These are phyloP conservation scores for Fraxinus quadrangulata DNA, from an alignment of 257 asterid species.

Conservation along the genomic window DNA sequence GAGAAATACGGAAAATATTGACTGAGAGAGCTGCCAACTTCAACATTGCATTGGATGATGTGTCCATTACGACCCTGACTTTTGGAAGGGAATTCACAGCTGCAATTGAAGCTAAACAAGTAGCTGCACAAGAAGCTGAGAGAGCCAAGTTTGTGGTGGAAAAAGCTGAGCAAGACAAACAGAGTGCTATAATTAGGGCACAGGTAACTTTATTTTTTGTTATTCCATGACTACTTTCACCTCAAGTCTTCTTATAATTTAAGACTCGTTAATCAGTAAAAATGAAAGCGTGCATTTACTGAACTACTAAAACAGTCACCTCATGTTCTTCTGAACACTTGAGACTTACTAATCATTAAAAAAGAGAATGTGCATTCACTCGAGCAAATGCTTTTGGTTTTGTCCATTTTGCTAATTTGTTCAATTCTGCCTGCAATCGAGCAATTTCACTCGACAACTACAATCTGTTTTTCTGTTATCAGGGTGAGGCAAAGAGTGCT, in stretches of 20 bases:
- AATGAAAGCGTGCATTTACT: neutral
- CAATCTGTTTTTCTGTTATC: constrained; percentile 21
- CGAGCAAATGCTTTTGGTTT: neutral
- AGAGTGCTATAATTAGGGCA: constrained; percentile 32
- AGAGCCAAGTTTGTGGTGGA: constrained; percentile 41
- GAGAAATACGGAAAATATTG: constrained; percentile 32
- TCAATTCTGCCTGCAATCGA: neutral
- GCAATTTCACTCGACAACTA: neutral
- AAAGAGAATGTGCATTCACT: neutral
- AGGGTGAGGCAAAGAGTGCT: constrained; percentile 70
- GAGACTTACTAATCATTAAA: neutral
- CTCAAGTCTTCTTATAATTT: neutral
- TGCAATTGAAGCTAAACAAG: constrained; percentile 43
- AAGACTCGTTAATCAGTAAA: neutral
- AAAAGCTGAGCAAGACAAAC: constrained; percentile 37
- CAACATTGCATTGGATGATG: constrained; percentile 38
- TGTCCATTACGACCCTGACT: constrained; percentile 31
- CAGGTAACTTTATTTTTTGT: constrained; percentile 13
- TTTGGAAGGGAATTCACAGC: constrained; percentile 37
- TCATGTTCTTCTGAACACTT: neutral
- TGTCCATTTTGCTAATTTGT: neutral
- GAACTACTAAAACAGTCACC: neutral
- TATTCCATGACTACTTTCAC: neutral
- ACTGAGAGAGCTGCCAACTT: constrained; percentile 31
- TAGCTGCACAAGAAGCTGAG: constrained; percentile 43